Evolutionary conservation across 1,284 basidiomycete genomes (phyloP).

Genomic region (Cystobasidium pallidum): DNA sequence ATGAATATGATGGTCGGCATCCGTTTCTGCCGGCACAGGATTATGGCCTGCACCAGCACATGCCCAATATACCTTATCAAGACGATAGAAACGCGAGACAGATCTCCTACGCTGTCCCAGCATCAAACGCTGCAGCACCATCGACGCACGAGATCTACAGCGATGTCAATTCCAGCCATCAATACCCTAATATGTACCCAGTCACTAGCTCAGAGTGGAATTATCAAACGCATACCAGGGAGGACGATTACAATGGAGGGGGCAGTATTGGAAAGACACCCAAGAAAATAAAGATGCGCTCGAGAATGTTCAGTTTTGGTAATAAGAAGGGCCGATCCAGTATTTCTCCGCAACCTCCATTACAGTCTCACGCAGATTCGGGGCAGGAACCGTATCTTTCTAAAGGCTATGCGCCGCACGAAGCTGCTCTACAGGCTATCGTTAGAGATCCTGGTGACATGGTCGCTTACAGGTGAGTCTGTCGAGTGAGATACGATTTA

Average conservation of each 20-base stretch:
- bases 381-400: neutral
- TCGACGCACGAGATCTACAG: constrained; percentile 6
- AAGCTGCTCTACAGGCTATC: constrained; percentile 33
- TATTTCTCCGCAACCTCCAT: constrained; percentile 4
- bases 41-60: constrained; percentile 9
- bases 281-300: constrained; percentile 32
- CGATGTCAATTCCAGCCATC: neutral
- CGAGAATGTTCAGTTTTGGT: constrained; percentile 39
- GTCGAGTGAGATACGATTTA: neutral
- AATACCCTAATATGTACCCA: neutral
- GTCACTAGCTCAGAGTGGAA: constrained; percentile 20
- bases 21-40: neutral
- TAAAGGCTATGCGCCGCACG: constrained; percentile 31
- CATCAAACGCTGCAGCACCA: neutral
- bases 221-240: neutral
- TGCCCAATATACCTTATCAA: neutral
- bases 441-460: constrained; percentile 34
- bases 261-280: constrained; percentile 21
- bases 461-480: constrained; percentile 36
- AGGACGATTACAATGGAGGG: constrained; percentile 22
- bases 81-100: neutral
- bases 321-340: constrained; percentile 12
- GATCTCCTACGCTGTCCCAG: neutral
- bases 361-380: neutral
- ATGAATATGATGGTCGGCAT: constrained; percentile 2